Percentiles rank a stretch among this genome's conserved stretches.
phyloP scores from a whole-genome alignment of 176 grass and related monocot species.

The Aechmea fasciata region DNA sequence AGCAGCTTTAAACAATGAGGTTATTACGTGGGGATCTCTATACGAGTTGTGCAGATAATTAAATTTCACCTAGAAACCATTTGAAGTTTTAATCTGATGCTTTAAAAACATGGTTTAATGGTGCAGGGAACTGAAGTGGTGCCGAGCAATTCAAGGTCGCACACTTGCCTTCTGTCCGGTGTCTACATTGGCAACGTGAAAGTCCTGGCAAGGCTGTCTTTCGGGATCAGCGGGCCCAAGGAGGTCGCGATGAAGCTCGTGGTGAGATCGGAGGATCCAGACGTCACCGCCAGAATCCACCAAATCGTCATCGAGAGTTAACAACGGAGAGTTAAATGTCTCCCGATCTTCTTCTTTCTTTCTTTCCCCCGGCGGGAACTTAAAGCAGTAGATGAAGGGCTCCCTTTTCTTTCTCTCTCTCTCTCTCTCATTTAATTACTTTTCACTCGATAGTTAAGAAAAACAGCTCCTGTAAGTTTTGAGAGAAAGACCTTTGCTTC shows the following conservation, averaged over 20 bases:
- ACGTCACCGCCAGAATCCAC: constrained; percentile 83
- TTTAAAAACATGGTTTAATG: constrained; percentile 5
- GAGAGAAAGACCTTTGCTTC: too few relatives aligned
- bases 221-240: constrained; percentile 80
- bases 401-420: too few relatives aligned
- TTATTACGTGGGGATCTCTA: too few relatives aligned
- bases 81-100: neutral
- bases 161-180: constrained; percentile 83
- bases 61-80: too few relatives aligned
- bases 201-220: constrained; percentile 74
- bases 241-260: constrained; percentile 98
- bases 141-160: constrained; percentile 86
- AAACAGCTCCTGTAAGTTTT: too few relatives aligned
- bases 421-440: too few relatives aligned
- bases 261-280: constrained; percentile 79
- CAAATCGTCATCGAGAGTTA: constrained; percentile 90
- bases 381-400: too few relatives aligned
- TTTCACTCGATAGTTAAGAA: too few relatives aligned
- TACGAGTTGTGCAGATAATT: too few relatives aligned
- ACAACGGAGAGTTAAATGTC: constrained; percentile 4
- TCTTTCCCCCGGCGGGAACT: too few relatives aligned
- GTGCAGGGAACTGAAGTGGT: constrained; percentile 76
- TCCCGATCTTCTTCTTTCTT: too few relatives aligned
- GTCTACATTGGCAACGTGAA: constrained; percentile 73
- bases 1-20: too few relatives aligned